Evolutionary conservation across 1,139 yeast genomes (phyloP), one percentile per base, ranked within the genome.

Genomic region (Zygosaccharomyces sapae): DNA sequence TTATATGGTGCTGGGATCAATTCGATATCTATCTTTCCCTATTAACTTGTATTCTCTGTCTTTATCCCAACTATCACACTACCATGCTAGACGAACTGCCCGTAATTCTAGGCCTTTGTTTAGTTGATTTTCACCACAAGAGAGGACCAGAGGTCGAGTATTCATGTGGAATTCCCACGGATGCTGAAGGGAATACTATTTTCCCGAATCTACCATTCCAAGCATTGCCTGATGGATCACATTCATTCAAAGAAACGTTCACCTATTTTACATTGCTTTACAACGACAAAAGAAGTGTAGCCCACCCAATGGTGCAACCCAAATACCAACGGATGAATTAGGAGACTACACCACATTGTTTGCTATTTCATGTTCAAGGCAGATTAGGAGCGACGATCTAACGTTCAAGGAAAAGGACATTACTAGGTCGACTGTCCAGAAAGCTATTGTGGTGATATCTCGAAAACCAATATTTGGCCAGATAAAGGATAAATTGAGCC

Each of bases 101-200:
- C 5, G 60, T 78, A 59, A 77, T 89, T 4, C 83, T 87, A 66
- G 97, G 96, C 4, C 80, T 90, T 12, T 84, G 96, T 55, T 78
- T 92, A 16, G 96, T 90, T 18, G 96, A 94, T 56, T 92, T 92
- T 72, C 96, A 92, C 63, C 98, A 92, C 61, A 77, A 85, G 20
- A 70, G 96, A 49, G 98, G 98, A 0, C 98, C 98, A 0, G 97
- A 92, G 63, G 81, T 92, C 16, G 97, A 90, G 66, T 88, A 87
- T 71, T 87, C 96, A 89, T 75, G 81, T 43, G 89, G 95, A 16
- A 79, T 83, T 49, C 79, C 81, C 45, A 73, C 73, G 0, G 70
- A 56, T 1, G 56, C 61, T 0, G 63, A 58, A 9, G 69, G 77
- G 25, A 69, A 76, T 0, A 63, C 69, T 6, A 68, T 85, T 19